Base-by-base conservation (phyloP, 1,284 basidiomycete genomes). In the Mycosarcoma mackinlayi region DNA sequence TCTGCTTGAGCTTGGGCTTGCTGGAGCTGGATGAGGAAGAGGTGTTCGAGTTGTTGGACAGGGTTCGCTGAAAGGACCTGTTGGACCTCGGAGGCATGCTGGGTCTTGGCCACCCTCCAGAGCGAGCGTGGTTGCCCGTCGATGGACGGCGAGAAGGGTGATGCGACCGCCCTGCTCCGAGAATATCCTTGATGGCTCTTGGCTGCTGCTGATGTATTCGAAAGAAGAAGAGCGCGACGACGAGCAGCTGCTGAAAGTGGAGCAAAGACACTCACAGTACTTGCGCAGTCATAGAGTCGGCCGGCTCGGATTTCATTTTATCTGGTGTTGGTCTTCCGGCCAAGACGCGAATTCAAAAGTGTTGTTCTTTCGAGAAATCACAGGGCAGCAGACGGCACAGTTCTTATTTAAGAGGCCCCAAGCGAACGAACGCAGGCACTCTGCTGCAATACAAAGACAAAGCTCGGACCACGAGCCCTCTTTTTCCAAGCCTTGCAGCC, bases 1-100 rank as follows among this genome's bases (percentile, higher is more conserved):
- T 62, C 50, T 73, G 70, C 28, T 62, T 73, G 44, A 55, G 55
- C 39, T 63, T 72, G 24, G 21, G 21, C 27, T 53, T 60, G 42
- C 28, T 41, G 24, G 42, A 38, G 9, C 39, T 34, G n/a, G 49
- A 45, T 5, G 59, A 62, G 24, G 38, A 38, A 9, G 58, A 50
- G 18, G 42, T 37, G 47, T 23, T 33, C 14, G 64, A 61, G 30
- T 21, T 53, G 31, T 44, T 45, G 30, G 64, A 67, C 7, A 57
- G 45, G 10, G 57, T 45, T 13, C 57, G 57, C 10, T 45, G 44
- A 46, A 66, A 55, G 7, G 56, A 25, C 13, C 45, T 39, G 10
- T 19, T 31, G 11, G 49, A 45, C 40, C 55, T 56, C n/a, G 55
- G 54, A 30, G 58, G 58, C 58, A 68, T 68, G 52, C 44, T 46